Base-by-base conservation (phyloP, 2,329 filamentous ascomycete species). In the Hortaea sp. region DNA sequence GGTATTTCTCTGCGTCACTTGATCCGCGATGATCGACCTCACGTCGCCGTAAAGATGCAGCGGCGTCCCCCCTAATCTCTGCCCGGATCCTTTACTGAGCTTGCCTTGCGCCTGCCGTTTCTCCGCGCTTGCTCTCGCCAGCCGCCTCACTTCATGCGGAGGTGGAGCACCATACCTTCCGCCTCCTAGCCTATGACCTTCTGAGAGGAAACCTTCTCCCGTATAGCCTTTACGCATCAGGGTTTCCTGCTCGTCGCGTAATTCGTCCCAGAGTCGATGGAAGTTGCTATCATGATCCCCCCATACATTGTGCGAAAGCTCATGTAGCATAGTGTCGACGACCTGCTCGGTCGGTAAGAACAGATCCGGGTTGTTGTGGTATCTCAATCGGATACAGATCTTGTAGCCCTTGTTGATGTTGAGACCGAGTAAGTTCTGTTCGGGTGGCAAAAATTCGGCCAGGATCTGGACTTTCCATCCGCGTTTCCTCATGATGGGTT, bases 301-400 rank as follows among this genome's bases (percentile, higher is more conserved):
- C 64, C 84, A 81, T 7, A 88, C 77, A 53, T 85, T 95, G 60
- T 97, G 90, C n/a, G 80, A 82, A 2, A 97, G 77, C 71, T 97
- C 90, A 63, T 97, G 90, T 13, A 97, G 78, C 81, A 97, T 85
- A 0, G 90, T 97, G 64, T 95, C 88, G 39, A 88, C 74, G 6
- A 95, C 76, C 53, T 85, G 73, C 60, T 95, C 88, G 47, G 89
- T 69, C 1, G 85, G 82, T 13, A 95, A 66, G 59, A 97, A 97
- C 56, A 87, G 81, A 35, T 72, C 79, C 7, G 77, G 74, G 62
- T 94, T 86, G 56, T 77, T 73, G 5, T 85, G 72, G 64, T 92
- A 83, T 46, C 90, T 82, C 48, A 97, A 70, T 39, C 90, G 81
- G 20, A 97, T 72, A 53, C 86, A 84, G 53, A 97, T 94, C 61